Conservation (phyloP, 805 yeast species). For the Metschnikowia gruessii region DNA sequence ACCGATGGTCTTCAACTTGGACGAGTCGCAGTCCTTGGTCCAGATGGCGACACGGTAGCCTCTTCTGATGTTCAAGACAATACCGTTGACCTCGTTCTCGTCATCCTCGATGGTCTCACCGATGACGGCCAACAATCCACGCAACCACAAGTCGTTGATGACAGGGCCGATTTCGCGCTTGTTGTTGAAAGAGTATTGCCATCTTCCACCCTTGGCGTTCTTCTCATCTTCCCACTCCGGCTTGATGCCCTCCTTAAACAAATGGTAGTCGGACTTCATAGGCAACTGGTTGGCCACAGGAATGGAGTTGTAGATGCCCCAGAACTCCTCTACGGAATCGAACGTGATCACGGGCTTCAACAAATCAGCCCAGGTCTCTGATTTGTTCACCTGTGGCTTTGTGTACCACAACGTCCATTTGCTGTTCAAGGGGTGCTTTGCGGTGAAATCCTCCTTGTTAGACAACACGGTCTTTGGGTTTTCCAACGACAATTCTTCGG, state of each 20-base stretch:
- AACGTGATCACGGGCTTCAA: constrained; percentile 91
- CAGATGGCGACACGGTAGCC: constrained; percentile 86
- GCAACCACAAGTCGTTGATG: constrained; percentile 89
- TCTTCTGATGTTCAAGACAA: constrained; percentile 78
- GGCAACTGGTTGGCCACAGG: constrained; percentile 93
- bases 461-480: constrained; percentile 51
- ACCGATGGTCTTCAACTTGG: constrained; percentile 70
- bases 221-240: constrained; percentile 98
- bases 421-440: constrained; percentile 84
- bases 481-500: constrained; percentile 44
- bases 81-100: constrained; percentile 86
- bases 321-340: constrained; percentile 95
- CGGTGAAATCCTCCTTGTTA: constrained; percentile 61
- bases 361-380: constrained; percentile 88
- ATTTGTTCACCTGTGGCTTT: constrained; percentile 76
- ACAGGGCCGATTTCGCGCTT: constrained; percentile 55
- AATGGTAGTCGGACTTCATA: constrained; percentile 87
- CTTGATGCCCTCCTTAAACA: constrained; percentile 88
- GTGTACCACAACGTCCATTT: constrained; percentile 98
- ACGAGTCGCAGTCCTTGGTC: constrained; percentile 77
- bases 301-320: constrained; percentile 95
- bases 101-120: constrained; percentile 93
- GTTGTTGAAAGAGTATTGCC: constrained; percentile 70
- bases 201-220: constrained; percentile 90
- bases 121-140: constrained; percentile 82